Conservation (phyloP, 2,329 filamentous ascomycete genomes). For the Cladophialophora immunda region DNA sequence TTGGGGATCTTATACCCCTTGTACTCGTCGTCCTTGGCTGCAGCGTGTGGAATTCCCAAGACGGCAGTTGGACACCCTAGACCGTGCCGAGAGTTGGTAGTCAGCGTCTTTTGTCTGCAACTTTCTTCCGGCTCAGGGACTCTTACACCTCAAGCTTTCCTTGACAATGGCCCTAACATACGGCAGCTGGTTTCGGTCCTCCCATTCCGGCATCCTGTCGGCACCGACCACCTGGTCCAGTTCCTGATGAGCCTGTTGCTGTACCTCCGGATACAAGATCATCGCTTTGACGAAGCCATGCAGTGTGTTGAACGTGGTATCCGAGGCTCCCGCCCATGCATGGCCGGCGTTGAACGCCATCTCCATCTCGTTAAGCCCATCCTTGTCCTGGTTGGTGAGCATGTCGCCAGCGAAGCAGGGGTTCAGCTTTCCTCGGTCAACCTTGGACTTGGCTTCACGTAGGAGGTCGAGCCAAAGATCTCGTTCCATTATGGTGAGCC, state of each 20-base stretch:
- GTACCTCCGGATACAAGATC: constrained; percentile 17
- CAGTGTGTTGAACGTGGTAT: constrained; percentile 9
- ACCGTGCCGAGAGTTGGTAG: not conserved
- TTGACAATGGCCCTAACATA: constrained; percentile 4
- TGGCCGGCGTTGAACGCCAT: constrained; percentile 11
- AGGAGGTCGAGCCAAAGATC: constrained; percentile 15
- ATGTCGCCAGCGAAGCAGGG: constrained; percentile 13
- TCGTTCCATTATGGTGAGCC: constrained; percentile 17
- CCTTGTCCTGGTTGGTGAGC: constrained; percentile 12
- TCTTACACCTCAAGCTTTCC: constrained; percentile 17
- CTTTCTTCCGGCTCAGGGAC: not conserved
- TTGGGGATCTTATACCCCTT: constrained; percentile 11
- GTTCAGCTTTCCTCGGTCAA: constrained; percentile 13
- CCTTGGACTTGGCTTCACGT: constrained; percentile 12
- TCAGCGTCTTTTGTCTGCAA: constrained; percentile 5
- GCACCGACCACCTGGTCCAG: constrained; percentile 21
- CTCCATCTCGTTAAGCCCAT: constrained; percentile 8
- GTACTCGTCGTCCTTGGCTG: constrained; percentile 7
- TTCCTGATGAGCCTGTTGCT: constrained; percentile 49
- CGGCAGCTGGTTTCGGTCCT: not conserved
- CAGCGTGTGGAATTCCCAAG: constrained; percentile 50
- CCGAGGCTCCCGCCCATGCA: constrained; percentile 8
- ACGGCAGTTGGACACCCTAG: constrained; percentile 8
- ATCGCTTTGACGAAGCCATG: constrained; percentile 34
- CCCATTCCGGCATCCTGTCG: constrained; percentile 5